Percentiles rank a stretch among this genome's conserved stretches.
phyloP scores from a whole-genome alignment of 192 early-diverging fungal species.

The Gamsiella multidivaricata region DNA sequence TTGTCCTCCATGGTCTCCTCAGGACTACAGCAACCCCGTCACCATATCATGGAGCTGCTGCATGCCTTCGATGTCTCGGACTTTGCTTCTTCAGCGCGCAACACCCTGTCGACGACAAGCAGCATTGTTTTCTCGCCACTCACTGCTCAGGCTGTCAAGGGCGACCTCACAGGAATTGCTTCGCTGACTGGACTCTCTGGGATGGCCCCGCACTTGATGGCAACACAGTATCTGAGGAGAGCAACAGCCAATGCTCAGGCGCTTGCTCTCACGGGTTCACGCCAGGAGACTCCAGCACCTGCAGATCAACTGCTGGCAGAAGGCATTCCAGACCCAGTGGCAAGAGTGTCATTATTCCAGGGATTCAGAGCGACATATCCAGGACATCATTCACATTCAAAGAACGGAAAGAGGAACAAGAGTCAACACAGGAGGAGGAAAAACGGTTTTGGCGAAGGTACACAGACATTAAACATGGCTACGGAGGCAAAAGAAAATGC shows the following conservation, averaged over 20 bases:
- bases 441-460: conserved; percentile 47
- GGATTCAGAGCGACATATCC: conserved; percentile 67
- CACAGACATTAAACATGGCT: not conserved
- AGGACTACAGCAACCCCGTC: conserved; percentile 44
- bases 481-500: not conserved
- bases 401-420: conserved; percentile 45
- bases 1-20: conserved; percentile 36
- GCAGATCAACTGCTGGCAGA: conserved; percentile 54
- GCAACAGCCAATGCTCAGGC: conserved; percentile 37
- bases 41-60: conserved; percentile 40
- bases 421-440: conserved; percentile 40
- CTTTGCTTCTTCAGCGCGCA: conserved; percentile 41
- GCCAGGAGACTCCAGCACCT: conserved; percentile 6
- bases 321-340: conserved; percentile 65
- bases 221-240: conserved; percentile 50
- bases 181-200: conserved; percentile 52
- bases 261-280: conserved; percentile 27
- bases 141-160: conserved; percentile 60
- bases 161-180: conserved; percentile 60
- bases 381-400: conserved; percentile 24
- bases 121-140: conserved; percentile 67
- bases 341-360: conserved; percentile 65
- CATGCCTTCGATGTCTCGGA: conserved; percentile 49
- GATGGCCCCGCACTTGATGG: conserved; percentile 62
- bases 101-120: conserved; percentile 40